Conservation (phyloP, 2,329 filamentous ascomycete genomes). For the Lachnellula suecica region DNA sequence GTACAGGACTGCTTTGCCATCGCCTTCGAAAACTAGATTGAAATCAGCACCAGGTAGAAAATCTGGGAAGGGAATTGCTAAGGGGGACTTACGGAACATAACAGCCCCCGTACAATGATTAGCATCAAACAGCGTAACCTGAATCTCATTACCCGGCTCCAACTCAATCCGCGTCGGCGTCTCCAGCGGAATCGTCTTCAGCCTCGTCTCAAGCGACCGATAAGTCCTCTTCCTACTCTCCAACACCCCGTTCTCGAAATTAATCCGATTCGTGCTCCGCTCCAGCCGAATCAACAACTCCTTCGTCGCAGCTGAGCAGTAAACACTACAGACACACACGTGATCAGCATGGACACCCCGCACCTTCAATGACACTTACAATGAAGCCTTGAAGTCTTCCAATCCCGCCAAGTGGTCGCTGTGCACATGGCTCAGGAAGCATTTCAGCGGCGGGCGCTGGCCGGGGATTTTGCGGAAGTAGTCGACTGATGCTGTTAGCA, state of each 20-base stretch:
- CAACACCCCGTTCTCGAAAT: conserved; percentile 74
- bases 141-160: conserved; percentile 63
- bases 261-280: conserved; percentile 76
- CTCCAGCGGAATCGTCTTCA: conserved; percentile 82
- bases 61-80: not conserved
- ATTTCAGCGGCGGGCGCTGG: conserved; percentile 67
- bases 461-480: conserved; percentile 66
- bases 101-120: conserved; percentile 90
- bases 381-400: conserved; percentile 73
- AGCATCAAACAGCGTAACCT: conserved; percentile 83
- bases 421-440: conserved; percentile 90
- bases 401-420: conserved; percentile 85
- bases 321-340: conserved; percentile 55
- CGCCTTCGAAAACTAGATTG: conserved; percentile 66
- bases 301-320: conserved; percentile 82
- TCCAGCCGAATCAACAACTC: conserved; percentile 81
- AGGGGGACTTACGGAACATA: conserved; percentile 67
- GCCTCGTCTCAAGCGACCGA: conserved; percentile 67
- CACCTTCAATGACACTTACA: conserved; percentile 42
- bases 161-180: conserved; percentile 78
- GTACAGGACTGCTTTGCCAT: conserved; percentile 74
- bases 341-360: not conserved
- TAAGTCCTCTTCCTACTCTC: conserved; percentile 76
- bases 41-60: conserved; percentile 2
- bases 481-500: conserved; percentile 58